Conservation (phyloP, 345 rosid species). For the Sisymbrium irio region DNA sequence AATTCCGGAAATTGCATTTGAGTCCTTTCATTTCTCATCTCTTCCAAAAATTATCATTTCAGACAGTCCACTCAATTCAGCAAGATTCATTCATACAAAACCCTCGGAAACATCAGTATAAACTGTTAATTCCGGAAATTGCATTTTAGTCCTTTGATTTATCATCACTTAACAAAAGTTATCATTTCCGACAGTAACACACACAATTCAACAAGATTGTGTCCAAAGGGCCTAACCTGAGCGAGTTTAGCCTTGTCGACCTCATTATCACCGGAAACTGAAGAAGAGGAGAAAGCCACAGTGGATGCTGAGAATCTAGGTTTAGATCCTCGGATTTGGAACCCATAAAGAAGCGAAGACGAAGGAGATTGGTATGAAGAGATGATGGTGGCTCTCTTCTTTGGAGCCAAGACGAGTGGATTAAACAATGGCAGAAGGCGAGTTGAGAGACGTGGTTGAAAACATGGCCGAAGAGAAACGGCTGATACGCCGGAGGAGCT, state of each 20-base stretch:
- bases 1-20: not conserved
- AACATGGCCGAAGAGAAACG: constrained; percentile 24
- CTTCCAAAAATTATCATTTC: not conserved
- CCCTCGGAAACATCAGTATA: not conserved
- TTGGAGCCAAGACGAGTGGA: constrained; percentile 25
- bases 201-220: too few species aligned
- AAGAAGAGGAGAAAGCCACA: constrained; percentile 38
- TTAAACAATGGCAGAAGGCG: constrained; percentile 1
- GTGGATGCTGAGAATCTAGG: constrained; percentile 21
- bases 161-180: not conserved
- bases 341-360: constrained; percentile 23
- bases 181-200: too few species aligned
- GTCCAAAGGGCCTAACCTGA: constrained; percentile 42
- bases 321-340: constrained; percentile 35
- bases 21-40: not conserved
- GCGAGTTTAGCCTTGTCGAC: constrained; percentile 67
- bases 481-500: constrained; percentile 38
- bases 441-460: constrained; percentile 27
- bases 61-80: too few species aligned
- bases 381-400: constrained; percentile 15
- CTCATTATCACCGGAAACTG: constrained; percentile 43
- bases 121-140: not conserved
- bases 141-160: not conserved
- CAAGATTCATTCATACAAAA: not conserved
- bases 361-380: constrained; percentile 26